Percentiles rank a stretch among this genome's conserved stretches.
Conservation (phyloP, 202 grass and related monocot species). For the Schoenoplectus tabernaemontani region DNA sequence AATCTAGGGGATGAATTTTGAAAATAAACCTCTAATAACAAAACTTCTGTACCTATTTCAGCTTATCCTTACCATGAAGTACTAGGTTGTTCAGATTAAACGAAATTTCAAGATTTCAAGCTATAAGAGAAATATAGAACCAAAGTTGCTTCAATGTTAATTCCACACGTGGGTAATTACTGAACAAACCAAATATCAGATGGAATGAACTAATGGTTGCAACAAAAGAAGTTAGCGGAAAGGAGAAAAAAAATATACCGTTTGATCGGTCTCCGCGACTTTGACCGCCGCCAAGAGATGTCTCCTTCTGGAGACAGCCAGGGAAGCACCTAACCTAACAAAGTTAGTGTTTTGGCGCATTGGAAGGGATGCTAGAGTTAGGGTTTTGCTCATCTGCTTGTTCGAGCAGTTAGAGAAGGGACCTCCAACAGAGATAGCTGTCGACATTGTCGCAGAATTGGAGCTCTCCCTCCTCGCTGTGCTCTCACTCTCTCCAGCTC, state of each 20-base stretch:
- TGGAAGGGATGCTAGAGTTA: slow-evolving; percentile 9
- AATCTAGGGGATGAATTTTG: not conserved
- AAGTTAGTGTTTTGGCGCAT: slow-evolving; percentile 1
- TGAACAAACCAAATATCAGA: not conserved
- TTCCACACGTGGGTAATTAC: not conserved
- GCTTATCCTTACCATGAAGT: not conserved
- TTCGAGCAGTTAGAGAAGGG: not conserved
- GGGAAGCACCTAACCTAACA: not conserved
- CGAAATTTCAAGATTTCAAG: not conserved
- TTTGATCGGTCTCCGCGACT: slow-evolving; percentile 29
- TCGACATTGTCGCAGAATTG: slow-evolving; percentile 22
- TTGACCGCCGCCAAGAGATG: slow-evolving; percentile 5
- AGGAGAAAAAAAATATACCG: slow-evolving; percentile 18
- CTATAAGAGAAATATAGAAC: not conserved
- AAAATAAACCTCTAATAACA: not conserved
- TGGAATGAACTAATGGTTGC: not conserved
- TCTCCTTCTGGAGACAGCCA: slow-evolving; percentile 15
- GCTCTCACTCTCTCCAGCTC: not conserved
- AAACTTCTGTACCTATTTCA: not conserved
- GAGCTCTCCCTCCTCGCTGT: not conserved
- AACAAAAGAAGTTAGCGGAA: not conserved
- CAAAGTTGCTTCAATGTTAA: not conserved
- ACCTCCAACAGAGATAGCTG: slow-evolving; percentile 24
- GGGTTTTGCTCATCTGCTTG: not conserved
- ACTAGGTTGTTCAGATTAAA: not conserved